Evolutionary conservation across 495 filamentous ascomycete genomes (phyloP), one percentile per base, ranked within the genome.

Genomic region (Staphylotrichum longicolle): DNA sequence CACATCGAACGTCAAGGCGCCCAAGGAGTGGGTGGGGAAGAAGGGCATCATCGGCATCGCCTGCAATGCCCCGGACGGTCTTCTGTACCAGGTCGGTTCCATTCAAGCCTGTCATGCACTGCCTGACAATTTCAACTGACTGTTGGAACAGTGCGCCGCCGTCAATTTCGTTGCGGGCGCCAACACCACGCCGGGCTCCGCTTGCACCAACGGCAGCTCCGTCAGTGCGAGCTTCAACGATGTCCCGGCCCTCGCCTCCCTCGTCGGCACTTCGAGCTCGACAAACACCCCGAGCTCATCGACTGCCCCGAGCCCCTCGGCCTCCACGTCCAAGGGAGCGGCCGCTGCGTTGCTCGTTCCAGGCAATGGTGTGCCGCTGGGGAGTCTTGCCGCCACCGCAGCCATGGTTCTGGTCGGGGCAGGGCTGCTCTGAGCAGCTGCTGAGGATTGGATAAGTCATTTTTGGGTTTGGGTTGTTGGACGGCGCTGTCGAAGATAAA

Each of bases 131-230:
- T 10, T 0, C 14, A 55, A n/a, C 64, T 65, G 10, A 50, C 33
- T 27, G 1, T 54, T n/a, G 30, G 20, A 32, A 7, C 47, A 84
- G 82, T 84, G 82, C 57, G 71, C 79, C 27, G 73, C 76, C 33
- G 78, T 83, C 63, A 75, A 77, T 63, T 82, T 83, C 61, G 76
- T 83, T 41, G 62, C 70, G 14, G 82, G 81, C 33, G 65, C 62
- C 40, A 65, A 50, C 52, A 46, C 63, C 0, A 3, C 56, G 0
- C 61, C 64, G 1, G 62, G 62, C 8, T 61, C 61, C 10, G 3
- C 54, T 8, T 84, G 82, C 70, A 73, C 50, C 42, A 84, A 84
- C 57, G 72, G 52, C n/a, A 75, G 72, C 27, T 58, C 66, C 9
- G 64, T 81, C 33, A 73, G 70, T 14, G 72, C 66, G 1, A 37